Evolutionary conservation across 805 yeast genomes (phyloP).

Genomic region (Kuraishia molischiana): DNA sequence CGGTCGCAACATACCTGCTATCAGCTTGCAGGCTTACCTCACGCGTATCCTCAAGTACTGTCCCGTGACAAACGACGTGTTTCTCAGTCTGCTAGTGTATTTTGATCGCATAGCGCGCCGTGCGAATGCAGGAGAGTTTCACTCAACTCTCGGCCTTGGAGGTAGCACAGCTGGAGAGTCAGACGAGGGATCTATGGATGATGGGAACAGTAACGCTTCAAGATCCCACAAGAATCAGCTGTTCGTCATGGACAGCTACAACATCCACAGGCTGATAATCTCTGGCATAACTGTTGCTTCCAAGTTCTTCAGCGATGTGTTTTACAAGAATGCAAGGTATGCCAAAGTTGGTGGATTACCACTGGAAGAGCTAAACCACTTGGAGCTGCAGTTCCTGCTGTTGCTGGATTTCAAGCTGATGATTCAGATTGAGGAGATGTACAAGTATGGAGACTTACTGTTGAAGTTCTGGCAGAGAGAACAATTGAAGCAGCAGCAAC

Average conservation of each 20-base stretch:
- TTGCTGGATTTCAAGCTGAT: conserved; percentile 78
- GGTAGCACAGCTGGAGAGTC: conserved; percentile 3
- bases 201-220: conserved; percentile 7
- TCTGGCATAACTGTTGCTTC: conserved; percentile 94
- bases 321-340: conserved; percentile 87
- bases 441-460: conserved; percentile 79
- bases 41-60: conserved; percentile 90
- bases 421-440: conserved; percentile 85
- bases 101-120: conserved; percentile 89
- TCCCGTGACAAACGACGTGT: conserved; percentile 97
- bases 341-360: conserved; percentile 96
- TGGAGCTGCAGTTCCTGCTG: conserved; percentile 82
- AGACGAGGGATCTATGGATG: conserved; percentile 13
- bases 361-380: conserved; percentile 81
- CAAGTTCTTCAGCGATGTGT: conserved; percentile 89
- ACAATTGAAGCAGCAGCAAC: conserved; percentile 27
- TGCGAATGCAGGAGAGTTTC: conserved; percentile 43
- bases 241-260: conserved; percentile 93
- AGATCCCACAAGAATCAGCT: conserved; percentile 30
- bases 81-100: conserved; percentile 79
- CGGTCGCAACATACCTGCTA: conserved; percentile 96
- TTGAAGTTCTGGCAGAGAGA: conserved; percentile 78
- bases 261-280: conserved; percentile 87
- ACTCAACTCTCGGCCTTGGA: conserved; percentile 10
- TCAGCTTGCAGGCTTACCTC: conserved; percentile 79